These are phyloP conservation scores for Ascochyta viciae-villosae DNA, from an alignment of 2,329 filamentous ascomycete species.

Conservation along the genomic window DNA sequence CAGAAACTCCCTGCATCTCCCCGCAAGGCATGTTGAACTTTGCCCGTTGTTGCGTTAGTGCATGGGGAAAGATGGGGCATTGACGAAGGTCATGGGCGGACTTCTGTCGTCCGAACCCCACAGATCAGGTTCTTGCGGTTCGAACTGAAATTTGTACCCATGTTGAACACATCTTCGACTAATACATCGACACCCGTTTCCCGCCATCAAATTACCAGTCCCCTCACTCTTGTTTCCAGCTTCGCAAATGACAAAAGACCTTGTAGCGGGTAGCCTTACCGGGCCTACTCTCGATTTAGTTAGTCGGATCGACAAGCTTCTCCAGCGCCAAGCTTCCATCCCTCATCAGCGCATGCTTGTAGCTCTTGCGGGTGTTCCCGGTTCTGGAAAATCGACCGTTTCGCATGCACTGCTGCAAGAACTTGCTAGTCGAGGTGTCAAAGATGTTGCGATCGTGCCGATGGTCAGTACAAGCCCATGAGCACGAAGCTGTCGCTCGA, in stretches of 20 bases:
- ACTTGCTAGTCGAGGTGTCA: constrained; percentile 24
- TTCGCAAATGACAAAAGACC: constrained; percentile 20
- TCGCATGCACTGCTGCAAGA: constrained; percentile 30
- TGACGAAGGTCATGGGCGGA: constrained; percentile 20
- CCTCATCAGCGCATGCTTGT: constrained; percentile 33
- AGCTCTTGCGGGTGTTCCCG: constrained; percentile 38
- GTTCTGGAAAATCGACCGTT: constrained; percentile 38
- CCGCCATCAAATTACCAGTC: not conserved
- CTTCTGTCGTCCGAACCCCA: constrained; percentile 30
- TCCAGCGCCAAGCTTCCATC: constrained; percentile 26
- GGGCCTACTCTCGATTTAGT: constrained; percentile 27
- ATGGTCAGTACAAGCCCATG: constrained; percentile 26
- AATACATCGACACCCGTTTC: not conserved
- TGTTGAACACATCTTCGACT: not conserved
- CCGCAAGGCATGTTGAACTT: constrained; percentile 16
- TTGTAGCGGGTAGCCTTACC: constrained; percentile 14
- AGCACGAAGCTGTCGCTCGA: not conserved
- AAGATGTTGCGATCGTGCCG: constrained; percentile 31
- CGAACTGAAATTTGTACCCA: not conserved
- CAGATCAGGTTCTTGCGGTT: constrained; percentile 2
- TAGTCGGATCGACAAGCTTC: constrained; percentile 27
- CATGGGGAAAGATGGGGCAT: constrained; percentile 13
- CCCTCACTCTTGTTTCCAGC: not conserved
- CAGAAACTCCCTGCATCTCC: constrained; percentile 2
- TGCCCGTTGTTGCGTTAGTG: constrained; percentile 10